Evolutionary conservation across 345 rosid genomes (phyloP), one percentile per base, ranked within the genome.

Genomic region (Brassica juncea): DNA sequence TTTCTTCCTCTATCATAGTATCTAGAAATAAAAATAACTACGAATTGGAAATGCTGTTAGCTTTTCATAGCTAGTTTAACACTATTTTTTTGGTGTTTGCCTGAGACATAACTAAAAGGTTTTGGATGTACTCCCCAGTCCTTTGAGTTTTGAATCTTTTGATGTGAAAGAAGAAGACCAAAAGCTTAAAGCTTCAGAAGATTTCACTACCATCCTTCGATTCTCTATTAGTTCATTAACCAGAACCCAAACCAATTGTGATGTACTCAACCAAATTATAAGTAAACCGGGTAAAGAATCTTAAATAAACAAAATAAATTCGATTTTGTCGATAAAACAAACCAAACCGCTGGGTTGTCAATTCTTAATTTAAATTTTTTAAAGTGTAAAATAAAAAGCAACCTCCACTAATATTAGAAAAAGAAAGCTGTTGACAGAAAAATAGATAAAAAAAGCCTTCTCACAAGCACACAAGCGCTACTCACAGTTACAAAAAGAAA

Each of bases 31-130:
- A 28, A 28, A 28, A 28, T 28, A 28, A 28, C 31, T 2, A 28
- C 4, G 31, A 28, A 28, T 28, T 28, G 4, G 31, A 28, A 3
- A 28, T 28, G 31, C 19, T 19, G 19, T 19, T 19, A 19, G 19
- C 19, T 19, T 19, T 19, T 19, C 19, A 19, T 19, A 19, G 19
- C 19, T 0, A 19, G 19, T 19, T 19, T 19, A 28, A 28, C 31
- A 28, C 0, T 28, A 28, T 28, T 28, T 28, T 28, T 14, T 52
- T 19, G 19, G 37, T 77, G 37, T 71, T 1, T 78, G 68, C 73
- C 89, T 89, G 94, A 78, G 91, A 91, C 82, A 84, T 89, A 59
- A 87, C 94, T 1, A 88, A 90, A 28, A 85, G 92, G 67, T 91
- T 91, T 70, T 31, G 4, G 32, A 31, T 2, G 3, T 2, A 31